Evolutionary conservation across 2,329 filamentous ascomycete species (phyloP).

Genomic region (Keithomyces neogunnii): DNA sequence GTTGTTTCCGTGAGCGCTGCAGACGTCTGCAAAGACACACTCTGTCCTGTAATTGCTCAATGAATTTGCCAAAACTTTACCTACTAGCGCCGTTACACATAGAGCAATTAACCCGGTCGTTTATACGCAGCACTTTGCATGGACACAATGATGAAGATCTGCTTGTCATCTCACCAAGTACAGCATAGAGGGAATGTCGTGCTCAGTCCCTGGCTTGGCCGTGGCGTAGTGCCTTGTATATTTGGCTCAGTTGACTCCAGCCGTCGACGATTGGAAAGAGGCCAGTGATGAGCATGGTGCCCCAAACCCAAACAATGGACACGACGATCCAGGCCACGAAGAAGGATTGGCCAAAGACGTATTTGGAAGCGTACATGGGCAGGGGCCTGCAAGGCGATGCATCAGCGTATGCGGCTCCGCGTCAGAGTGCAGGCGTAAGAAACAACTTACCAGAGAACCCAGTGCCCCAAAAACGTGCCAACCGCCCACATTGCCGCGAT

Average conservation of each 20-base stretch:
- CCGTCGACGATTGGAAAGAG: conserved; percentile 43
- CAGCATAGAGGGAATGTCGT: not conserved
- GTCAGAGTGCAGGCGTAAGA: not conserved
- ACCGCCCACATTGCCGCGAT: conserved; percentile 37
- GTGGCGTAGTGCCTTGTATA: conserved; percentile 9
- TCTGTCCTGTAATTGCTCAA: too few species aligned
- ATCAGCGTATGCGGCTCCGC: not conserved
- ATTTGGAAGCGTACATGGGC: conserved; percentile 44
- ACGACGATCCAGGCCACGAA: conserved; percentile 42
- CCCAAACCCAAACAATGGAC: conserved; percentile 44
- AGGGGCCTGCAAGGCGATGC: conserved; percentile 25
- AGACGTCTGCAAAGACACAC: too few species aligned
- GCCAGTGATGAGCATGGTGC: conserved; percentile 37
- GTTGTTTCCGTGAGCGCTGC: too few species aligned
- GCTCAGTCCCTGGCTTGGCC: not conserved
- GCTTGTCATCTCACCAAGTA: not conserved
- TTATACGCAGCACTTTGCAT: too few species aligned
- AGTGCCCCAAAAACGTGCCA: conserved; percentile 43
- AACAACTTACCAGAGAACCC: conserved; percentile 37
- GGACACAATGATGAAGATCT: too few species aligned
- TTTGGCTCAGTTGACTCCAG: conserved; percentile 15
- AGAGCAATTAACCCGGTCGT: too few species aligned
- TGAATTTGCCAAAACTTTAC: too few species aligned
- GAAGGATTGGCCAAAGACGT: conserved; percentile 39
- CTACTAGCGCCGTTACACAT: too few species aligned